Evolutionary conservation across 140 eudicot genomes (phyloP).

Genomic region (Artemisia princeps): DNA sequence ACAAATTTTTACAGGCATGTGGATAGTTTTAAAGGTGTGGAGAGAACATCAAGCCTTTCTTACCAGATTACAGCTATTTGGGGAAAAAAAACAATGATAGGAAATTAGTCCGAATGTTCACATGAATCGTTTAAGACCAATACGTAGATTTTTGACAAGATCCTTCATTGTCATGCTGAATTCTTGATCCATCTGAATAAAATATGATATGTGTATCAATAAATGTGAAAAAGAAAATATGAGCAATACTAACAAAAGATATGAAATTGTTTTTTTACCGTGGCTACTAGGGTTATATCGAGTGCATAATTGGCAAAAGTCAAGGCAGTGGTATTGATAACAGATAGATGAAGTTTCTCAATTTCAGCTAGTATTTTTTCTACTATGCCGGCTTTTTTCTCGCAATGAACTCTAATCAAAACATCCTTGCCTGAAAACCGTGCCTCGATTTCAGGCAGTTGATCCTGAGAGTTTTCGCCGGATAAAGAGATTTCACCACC

Average conservation of each 20-base stretch:
- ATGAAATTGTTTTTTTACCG: slow-evolving; percentile 36
- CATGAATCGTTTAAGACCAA: slow-evolving; percentile 37
- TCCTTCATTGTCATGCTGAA: slow-evolving; percentile 48
- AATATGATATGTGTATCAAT: slow-evolving; percentile 4
- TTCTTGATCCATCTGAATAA: slow-evolving; percentile 55
- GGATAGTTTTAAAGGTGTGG: slow-evolving; percentile 34
- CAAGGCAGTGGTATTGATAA: slow-evolving; percentile 50
- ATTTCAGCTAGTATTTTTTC: slow-evolving; percentile 45
- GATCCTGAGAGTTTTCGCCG: slow-evolving; percentile 20
- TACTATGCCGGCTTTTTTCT: slow-evolving; percentile 47
- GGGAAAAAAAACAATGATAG: slow-evolving; percentile 4
- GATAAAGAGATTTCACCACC: slow-evolving; percentile 33
- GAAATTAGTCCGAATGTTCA: slow-evolving; percentile 20
- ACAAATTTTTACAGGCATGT: slow-evolving; percentile 29
- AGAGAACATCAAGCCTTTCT: slow-evolving; percentile 26
- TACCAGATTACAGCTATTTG: slow-evolving; percentile 25
- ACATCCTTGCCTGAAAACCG: slow-evolving; percentile 49
- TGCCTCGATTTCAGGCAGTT: slow-evolving; percentile 69
- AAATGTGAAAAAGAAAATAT: neutral
- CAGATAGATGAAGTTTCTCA: slow-evolving; percentile 49
- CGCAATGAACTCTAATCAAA: slow-evolving; percentile 59
- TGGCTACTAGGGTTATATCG: slow-evolving; percentile 60
- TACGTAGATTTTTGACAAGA: slow-evolving; percentile 47
- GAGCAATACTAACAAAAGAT: neutral
- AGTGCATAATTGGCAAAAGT: slow-evolving; percentile 54